Evolutionary conservation across 108 stramenopile species (phyloP), one percentile per base, ranked within the genome.

Genomic region (Schizochytrium sp.): DNA sequence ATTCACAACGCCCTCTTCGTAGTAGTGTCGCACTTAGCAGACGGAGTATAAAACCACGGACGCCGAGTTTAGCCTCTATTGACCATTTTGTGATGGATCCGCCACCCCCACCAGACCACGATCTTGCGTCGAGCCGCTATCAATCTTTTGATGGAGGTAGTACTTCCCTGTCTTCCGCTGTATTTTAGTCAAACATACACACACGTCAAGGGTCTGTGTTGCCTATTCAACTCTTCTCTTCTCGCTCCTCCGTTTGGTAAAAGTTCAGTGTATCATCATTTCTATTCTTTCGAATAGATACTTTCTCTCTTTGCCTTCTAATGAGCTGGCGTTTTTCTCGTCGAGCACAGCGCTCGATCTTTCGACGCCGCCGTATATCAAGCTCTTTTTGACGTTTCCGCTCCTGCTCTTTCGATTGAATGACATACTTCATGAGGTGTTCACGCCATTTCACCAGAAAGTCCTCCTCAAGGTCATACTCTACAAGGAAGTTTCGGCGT

Each of bases 1-100:
- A 28, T 28, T 28, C 28, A 28, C 28, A 28, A 28, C 28, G 28
- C 28, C 28, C 28, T 28, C 28, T 28, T 28, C 28, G 28, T 28
- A 28, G 28, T 28, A 28, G 28, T 28, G 28, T 28, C 28, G 28
- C 28, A 28, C 28, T 28, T 28, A 28, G 19, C 12, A 12, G 10
- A 44, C 64, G 64, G 19, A 38, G 64, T 7, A 44, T 44, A 2
- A 69, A 69, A 44, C 64, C 64, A 15, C 12, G 64, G 64, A 69
- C 64, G 19, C 64, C 64, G 64, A 69, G 64, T 15, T 44, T 69
- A 10, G 64, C 44, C 28, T 69, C 64, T 7, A 69, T 69, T 0
- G 64, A 69, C 28, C 64, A 69, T 44, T 69, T 69, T 69, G 64
- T 69, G 64, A 69, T 69, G 64, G 64, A 69, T 44, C 64, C 64